These are phyloP conservation scores for Solanum clarkiae DNA, from an alignment of 257 asterid species.

Conservation along the genomic window DNA sequence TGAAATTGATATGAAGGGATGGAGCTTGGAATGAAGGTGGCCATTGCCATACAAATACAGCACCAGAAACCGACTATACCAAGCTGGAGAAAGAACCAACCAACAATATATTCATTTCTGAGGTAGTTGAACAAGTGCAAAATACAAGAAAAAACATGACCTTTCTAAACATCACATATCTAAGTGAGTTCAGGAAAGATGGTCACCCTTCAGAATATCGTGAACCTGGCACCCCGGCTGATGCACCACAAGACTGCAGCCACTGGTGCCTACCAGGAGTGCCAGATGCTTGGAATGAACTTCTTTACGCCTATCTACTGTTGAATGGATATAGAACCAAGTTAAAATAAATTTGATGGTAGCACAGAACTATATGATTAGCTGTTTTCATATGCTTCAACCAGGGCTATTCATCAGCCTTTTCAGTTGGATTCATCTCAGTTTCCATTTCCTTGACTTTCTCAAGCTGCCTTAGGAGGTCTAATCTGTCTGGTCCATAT, in stretches of 20 bases:
- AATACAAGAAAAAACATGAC: conserved; percentile 2
- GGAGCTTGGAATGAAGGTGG: conserved; percentile 39
- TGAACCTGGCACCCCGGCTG: conserved; percentile 44
- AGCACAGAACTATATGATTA: neutral
- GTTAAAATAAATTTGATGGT: neutral
- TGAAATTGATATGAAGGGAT: conserved; percentile 13
- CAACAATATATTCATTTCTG: conserved; percentile 28
- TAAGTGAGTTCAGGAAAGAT: conserved; percentile 55
- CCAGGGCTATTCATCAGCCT: conserved; percentile 28
- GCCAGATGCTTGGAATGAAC: conserved; percentile 73
- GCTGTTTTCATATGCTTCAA: neutral
- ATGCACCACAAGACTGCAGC: conserved; percentile 75
- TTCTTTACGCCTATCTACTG: conserved; percentile 46
- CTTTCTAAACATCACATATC: conserved; percentile 48
- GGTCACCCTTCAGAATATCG: conserved; percentile 74
- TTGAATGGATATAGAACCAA: conserved; percentile 24
- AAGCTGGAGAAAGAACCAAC: conserved; percentile 28
- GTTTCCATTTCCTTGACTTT: conserved; percentile 85
- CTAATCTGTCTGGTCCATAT: conserved; percentile 80
- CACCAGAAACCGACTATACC: conserved; percentile 36
- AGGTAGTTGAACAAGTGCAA: conserved; percentile 26
- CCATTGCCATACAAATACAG: conserved; percentile 17
- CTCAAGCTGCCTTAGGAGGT: conserved; percentile 89
- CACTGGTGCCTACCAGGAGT: conserved; percentile 95
- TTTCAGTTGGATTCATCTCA: conserved; percentile 37